Percentiles rank a stretch among this genome's conserved stretches.
Conservation (phyloP, 768 basidiomycete species). For the Tricholoma terreum region DNA sequence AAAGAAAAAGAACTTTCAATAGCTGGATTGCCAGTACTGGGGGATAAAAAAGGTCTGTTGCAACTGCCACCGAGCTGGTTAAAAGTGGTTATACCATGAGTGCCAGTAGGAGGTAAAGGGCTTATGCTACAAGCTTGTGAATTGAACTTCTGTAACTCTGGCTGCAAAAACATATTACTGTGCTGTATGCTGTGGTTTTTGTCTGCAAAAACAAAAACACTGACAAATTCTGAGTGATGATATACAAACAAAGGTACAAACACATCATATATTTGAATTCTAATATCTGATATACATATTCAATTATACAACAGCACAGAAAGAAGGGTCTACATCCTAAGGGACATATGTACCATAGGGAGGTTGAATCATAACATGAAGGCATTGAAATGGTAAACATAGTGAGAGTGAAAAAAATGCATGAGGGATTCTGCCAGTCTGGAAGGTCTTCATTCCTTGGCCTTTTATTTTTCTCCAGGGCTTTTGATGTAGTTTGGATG, state of each 20-base stretch:
- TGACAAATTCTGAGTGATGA: neutral
- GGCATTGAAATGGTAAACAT: neutral
- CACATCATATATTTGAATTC: too few relatives aligned
- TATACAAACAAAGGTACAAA: neutral
- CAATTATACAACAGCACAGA: too few relatives aligned
- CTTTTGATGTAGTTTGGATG: too few relatives aligned
- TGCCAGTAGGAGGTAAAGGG: neutral
- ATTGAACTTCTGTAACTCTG: neutral
- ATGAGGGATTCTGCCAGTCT: neutral
- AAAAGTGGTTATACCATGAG: neutral
- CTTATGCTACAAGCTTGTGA: neutral
- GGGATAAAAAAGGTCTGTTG: neutral
- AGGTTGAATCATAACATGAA: too few relatives aligned
- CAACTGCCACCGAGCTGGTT: neutral
- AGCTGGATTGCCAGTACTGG: neutral
- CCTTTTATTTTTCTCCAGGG: too few relatives aligned
- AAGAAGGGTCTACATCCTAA: neutral
- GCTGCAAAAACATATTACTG: too few relatives aligned
- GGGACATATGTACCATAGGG: neutral
- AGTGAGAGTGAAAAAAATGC: neutral
- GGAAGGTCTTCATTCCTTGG: too few relatives aligned
- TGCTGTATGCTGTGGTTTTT: too few relatives aligned
- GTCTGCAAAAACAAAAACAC: neutral
- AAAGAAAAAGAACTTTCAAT: neutral
- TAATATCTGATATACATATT: too few relatives aligned